Percentiles rank a stretch among this genome's conserved stretches.
These are phyloP conservation scores for Amylocystis lapponica DNA, from an alignment of 768 basidiomycete genomes.

Conservation along the genomic window DNA sequence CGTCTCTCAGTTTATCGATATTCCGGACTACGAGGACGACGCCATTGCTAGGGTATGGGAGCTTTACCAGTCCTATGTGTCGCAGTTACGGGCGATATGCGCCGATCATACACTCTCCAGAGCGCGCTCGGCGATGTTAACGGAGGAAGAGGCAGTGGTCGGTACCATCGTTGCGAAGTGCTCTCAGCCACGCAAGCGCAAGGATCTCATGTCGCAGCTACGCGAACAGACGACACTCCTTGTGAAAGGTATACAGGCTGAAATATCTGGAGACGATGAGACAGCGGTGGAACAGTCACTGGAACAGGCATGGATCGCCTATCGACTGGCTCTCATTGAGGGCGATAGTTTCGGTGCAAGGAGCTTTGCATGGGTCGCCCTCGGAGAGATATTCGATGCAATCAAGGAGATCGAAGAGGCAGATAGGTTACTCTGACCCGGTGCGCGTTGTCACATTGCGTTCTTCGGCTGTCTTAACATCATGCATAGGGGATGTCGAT, in stretches of 20 bases:
- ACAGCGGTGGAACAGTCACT: conserved; percentile 35
- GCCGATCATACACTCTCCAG: conserved; percentile 40
- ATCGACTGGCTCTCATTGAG: conserved; percentile 36
- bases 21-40: conserved; percentile 1
- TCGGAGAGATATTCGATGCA: conserved; percentile 52
- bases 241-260: conserved; percentile 43
- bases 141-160: conserved; percentile 59
- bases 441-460: too few relatives aligned
- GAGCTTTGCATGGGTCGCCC: conserved; percentile 57
- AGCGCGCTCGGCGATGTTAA: conserved; percentile 36
- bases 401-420: conserved; percentile 40
- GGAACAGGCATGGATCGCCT: conserved; percentile 49
- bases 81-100: conserved; percentile 45
- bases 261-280: conserved; percentile 45
- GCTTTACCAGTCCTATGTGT: conserved; percentile 34
- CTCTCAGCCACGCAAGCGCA: conserved; percentile 49
- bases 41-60: conserved; percentile 10
- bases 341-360: conserved; percentile 47
- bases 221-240: conserved; percentile 51
- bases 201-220: conserved; percentile 47
- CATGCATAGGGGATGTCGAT: neutral
- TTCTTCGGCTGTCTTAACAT: too few relatives aligned
- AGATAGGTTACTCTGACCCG: conserved; percentile 5
- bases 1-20: conserved; percentile 18
- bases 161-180: conserved; percentile 64